phyloP scores from a whole-genome alignment of 306 rosid species.

The Sindora glabra region DNA sequence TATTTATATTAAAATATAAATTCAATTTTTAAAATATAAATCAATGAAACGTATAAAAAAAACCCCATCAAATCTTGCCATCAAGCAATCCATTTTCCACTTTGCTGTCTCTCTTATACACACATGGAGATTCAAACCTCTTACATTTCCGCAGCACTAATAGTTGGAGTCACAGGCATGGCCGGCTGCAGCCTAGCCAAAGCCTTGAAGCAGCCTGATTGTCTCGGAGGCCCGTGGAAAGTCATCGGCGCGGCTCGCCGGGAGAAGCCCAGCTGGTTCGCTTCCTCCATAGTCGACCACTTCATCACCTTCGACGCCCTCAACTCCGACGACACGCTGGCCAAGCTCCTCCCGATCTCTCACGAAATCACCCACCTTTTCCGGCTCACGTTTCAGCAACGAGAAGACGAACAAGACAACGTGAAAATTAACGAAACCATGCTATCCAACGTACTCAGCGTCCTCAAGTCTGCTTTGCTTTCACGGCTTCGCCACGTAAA shows the following conservation, averaged over 20 bases:
- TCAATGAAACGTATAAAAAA: too few species aligned
- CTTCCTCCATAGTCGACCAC: slow-evolving; percentile 15
- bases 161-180: slow-evolving; percentile 30
- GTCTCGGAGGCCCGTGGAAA: slow-evolving; percentile 35
- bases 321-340: not conserved
- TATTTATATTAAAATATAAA: too few species aligned
- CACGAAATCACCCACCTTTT: slow-evolving; percentile 29
- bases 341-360: slow-evolving; percentile 23
- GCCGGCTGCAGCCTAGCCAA: slow-evolving; percentile 31
- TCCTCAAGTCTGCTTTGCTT: not conserved
- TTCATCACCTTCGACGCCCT: slow-evolving; percentile 24
- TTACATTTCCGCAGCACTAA: slow-evolving; percentile 8
- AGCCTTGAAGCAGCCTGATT: slow-evolving; percentile 6
- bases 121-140: too few species aligned
- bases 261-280: slow-evolving; percentile 13
- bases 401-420: slow-evolving; percentile 16
- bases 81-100: too few species aligned
- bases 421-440: slow-evolving; percentile 2
- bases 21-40: too few species aligned
- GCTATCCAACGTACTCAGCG: slow-evolving; percentile 18
- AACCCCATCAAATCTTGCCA: too few species aligned
- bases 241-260: slow-evolving; percentile 25
- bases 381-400: slow-evolving; percentile 18
- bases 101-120: too few species aligned
- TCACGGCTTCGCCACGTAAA: slow-evolving; percentile 20